Evolutionary conservation across 805 yeast genomes (phyloP).

Genomic region (Kuraishia capsulata): DNA sequence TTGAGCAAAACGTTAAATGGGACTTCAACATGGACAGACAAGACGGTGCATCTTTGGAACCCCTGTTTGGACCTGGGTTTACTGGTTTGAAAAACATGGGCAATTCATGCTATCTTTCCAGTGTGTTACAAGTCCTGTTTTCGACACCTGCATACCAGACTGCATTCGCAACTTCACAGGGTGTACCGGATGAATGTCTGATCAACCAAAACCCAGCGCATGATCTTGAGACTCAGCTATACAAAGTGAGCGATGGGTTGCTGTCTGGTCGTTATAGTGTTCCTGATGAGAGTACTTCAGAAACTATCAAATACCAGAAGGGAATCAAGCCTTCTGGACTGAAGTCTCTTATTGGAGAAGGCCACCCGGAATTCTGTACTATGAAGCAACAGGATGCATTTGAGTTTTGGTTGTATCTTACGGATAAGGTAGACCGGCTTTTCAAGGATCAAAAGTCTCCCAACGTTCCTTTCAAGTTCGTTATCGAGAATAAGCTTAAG

Average conservation of each 20-base stretch:
- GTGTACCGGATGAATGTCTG: slow-evolving; percentile 22
- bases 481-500: slow-evolving; percentile 53
- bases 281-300: slow-evolving; percentile 37
- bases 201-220: slow-evolving; percentile 44
- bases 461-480: slow-evolving; percentile 53
- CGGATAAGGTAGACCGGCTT: slow-evolving; percentile 49
- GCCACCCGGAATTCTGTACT: slow-evolving; percentile 75
- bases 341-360: slow-evolving; percentile 67
- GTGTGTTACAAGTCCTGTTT: slow-evolving; percentile 69
- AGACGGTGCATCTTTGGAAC: slow-evolving; percentile 53
- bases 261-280: slow-evolving; percentile 62
- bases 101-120: slow-evolving; percentile 84
- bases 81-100: slow-evolving; percentile 90
- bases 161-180: slow-evolving; percentile 22
- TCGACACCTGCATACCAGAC: slow-evolving; percentile 28
- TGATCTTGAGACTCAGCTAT: slow-evolving; percentile 65
- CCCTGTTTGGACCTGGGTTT: slow-evolving; percentile 65
- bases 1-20: slow-evolving; percentile 92
- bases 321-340: slow-evolving; percentile 76
- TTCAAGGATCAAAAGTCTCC: slow-evolving; percentile 30
- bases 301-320: slow-evolving; percentile 44
- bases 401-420: slow-evolving; percentile 69
- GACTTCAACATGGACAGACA: slow-evolving; percentile 75
- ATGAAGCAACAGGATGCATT: slow-evolving; percentile 93
- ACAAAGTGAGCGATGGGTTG: slow-evolving; percentile 75